These are phyloP conservation scores for Ciborinia camelliae DNA, from an alignment of 2,329 filamentous ascomycete species.

Conservation along the genomic window DNA sequence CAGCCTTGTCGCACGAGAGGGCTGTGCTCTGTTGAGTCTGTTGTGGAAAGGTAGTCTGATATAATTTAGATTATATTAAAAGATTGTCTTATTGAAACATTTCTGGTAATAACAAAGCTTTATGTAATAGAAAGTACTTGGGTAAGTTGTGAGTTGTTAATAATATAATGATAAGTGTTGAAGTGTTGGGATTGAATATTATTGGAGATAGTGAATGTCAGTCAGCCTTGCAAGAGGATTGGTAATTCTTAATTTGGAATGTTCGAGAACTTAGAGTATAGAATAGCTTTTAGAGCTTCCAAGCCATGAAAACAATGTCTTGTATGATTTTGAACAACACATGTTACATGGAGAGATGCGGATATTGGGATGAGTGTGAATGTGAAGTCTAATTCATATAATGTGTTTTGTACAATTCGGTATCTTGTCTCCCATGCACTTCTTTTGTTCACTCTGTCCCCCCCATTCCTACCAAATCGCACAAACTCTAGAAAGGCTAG, in stretches of 20 bases:
- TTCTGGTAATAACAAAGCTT: too few species aligned
- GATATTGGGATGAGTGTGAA: conserved; percentile 1
- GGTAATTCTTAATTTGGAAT: conserved; percentile 11
- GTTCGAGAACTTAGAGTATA: conserved; percentile 7
- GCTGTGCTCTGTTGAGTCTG: not conserved
- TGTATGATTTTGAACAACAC: not conserved
- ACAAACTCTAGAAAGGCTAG: conserved; percentile 17
- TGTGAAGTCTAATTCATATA: conserved; percentile 16
- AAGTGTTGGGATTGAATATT: not conserved
- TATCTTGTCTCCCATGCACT: conserved; percentile 12
- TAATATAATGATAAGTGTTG: not conserved
- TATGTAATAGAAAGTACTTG: not conserved
- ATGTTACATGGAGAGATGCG: not conserved
- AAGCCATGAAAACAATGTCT: not conserved
- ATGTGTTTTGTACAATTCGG: conserved; percentile 20
- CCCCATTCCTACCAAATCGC: not conserved
- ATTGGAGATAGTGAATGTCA: not conserved
- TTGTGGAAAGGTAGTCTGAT: not conserved
- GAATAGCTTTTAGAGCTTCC: not conserved
- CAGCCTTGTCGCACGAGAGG: not conserved
- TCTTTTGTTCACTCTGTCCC: conserved; percentile 2
- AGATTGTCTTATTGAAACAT: not conserved
- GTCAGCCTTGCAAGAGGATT: conserved; percentile 8
- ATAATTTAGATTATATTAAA: not conserved
- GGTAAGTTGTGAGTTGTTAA: not conserved